Conservation (phyloP, 108 stramenopile genomes). For the Cyclostephanos tholiformis region DNA sequence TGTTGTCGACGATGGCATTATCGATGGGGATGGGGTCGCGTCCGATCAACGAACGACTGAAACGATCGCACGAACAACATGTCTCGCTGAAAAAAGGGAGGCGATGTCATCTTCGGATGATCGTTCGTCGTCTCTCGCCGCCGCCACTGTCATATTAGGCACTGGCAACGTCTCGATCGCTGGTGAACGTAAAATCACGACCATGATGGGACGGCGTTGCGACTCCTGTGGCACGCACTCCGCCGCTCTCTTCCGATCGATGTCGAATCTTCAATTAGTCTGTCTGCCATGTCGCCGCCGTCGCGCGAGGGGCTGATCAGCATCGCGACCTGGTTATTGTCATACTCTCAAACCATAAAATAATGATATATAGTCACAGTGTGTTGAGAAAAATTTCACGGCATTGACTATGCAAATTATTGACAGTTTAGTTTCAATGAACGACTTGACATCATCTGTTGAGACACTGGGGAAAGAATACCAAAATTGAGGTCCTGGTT, state of each 20-base stretch:
- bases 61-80: background rate
- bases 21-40: no score
- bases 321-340: no score
- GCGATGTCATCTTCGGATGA: background rate
- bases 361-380: no score
- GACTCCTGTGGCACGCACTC: background rate
- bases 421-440: no score
- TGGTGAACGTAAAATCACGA: constrained; percentile 2
- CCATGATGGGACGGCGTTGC: no score
- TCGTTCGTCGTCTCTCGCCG: background rate
- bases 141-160: background rate
- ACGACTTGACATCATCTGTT: no score
- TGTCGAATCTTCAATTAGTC: constrained; percentile 8
- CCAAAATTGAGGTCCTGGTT: no score
- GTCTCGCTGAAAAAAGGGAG: background rate
- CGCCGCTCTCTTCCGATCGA: constrained; percentile 12
- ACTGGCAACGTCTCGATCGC: background rate
- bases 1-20: no score
- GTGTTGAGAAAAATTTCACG: no score
- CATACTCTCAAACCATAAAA: no score
- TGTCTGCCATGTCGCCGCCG: constrained; percentile 20
- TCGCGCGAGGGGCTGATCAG: background rate
- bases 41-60: background rate
- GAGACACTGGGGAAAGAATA: no score
- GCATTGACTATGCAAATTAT: no score